Conservation (phyloP, 1,284 basidiomycete genomes). For the Naganishia sp. region DNA sequence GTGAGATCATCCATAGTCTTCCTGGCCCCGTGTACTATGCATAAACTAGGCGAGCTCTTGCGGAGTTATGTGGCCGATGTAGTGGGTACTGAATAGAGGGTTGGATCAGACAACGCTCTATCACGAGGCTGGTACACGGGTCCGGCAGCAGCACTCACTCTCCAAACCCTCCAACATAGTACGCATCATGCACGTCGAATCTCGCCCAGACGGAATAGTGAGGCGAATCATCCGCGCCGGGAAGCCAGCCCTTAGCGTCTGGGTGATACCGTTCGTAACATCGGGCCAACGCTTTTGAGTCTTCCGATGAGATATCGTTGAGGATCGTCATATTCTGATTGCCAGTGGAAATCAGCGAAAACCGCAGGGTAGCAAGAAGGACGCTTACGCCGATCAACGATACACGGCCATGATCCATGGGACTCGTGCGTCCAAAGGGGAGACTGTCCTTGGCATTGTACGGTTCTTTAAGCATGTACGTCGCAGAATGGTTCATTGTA, state of each 20-base stretch:
- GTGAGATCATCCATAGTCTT: too few species aligned
- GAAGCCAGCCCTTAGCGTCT: slow-evolving; percentile 51
- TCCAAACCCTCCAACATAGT: slow-evolving; percentile 69
- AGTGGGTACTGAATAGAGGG: slow-evolving; percentile 5
- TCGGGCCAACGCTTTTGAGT: slow-evolving; percentile 36
- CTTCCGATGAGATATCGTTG: slow-evolving; percentile 26
- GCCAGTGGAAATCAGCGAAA: background rate
- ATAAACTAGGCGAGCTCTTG: slow-evolving; percentile 6
- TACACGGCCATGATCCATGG: slow-evolving; percentile 56
- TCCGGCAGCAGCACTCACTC: slow-evolving; percentile 53
- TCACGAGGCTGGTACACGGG: background rate
- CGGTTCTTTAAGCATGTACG: slow-evolving; percentile 56
- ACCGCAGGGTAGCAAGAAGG: background rate
- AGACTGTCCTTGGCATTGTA: slow-evolving; percentile 50
- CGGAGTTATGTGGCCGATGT: slow-evolving; percentile 13
- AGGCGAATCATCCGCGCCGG: slow-evolving; percentile 40
- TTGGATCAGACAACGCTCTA: background rate
- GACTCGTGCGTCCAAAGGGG: slow-evolving; percentile 51
- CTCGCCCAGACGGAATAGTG: slow-evolving; percentile 49
- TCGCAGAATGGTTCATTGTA: slow-evolving; percentile 57
- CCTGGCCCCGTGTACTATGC: too few species aligned
- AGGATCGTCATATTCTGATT: slow-evolving; percentile 47
- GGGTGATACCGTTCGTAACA: slow-evolving; percentile 49
- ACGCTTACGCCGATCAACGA: slow-evolving; percentile 60
- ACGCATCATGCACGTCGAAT: slow-evolving; percentile 57